These are phyloP conservation scores for Lecanicillium sp. DNA, from an alignment of 2,329 filamentous ascomycete species.

Conservation along the genomic window DNA sequence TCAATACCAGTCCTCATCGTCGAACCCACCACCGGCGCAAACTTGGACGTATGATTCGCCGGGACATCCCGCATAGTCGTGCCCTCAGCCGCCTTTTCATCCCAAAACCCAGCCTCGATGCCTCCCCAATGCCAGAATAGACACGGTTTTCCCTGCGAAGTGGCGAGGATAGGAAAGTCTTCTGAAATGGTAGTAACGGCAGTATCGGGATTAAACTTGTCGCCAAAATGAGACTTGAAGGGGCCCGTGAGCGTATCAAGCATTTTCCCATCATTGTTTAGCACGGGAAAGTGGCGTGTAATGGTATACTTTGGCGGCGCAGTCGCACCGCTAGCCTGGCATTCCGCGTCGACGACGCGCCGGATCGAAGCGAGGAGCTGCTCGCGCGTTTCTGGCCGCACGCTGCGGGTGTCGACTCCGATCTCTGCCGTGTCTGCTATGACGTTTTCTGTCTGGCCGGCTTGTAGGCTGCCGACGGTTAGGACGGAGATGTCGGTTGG, in stretches of 20 bases:
- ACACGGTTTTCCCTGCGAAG: slow-evolving; percentile 9
- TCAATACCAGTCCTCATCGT: slow-evolving; percentile 16
- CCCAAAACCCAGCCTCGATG: slow-evolving; percentile 11
- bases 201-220: slow-evolving; percentile 25
- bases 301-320: slow-evolving; percentile 32
- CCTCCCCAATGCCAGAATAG: slow-evolving; percentile 16
- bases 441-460: slow-evolving; percentile 34
- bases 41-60: slow-evolving; percentile 16
- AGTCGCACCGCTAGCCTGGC: slow-evolving; percentile 35
- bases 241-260: slow-evolving; percentile 31
- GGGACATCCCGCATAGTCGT: slow-evolving; percentile 13
- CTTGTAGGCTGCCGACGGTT: slow-evolving; percentile 32
- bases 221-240: slow-evolving; percentile 37
- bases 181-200: slow-evolving; percentile 40
- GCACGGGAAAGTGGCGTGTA: slow-evolving; percentile 35
- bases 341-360: slow-evolving; percentile 43
- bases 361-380: slow-evolving; percentile 26
- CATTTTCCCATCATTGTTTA: slow-evolving; percentile 40
- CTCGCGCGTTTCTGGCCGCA: slow-evolving; percentile 20
- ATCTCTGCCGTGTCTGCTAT: slow-evolving; percentile 33
- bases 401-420: slow-evolving; percentile 31
- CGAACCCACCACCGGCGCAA: slow-evolving; percentile 16
- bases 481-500: slow-evolving; percentile 32
- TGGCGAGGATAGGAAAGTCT: slow-evolving; percentile 36
- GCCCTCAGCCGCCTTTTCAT: slow-evolving; percentile 9